Base-by-base conservation (phyloP, 2,329 filamentous ascomycete species). In the Clonostachys rosea region DNA sequence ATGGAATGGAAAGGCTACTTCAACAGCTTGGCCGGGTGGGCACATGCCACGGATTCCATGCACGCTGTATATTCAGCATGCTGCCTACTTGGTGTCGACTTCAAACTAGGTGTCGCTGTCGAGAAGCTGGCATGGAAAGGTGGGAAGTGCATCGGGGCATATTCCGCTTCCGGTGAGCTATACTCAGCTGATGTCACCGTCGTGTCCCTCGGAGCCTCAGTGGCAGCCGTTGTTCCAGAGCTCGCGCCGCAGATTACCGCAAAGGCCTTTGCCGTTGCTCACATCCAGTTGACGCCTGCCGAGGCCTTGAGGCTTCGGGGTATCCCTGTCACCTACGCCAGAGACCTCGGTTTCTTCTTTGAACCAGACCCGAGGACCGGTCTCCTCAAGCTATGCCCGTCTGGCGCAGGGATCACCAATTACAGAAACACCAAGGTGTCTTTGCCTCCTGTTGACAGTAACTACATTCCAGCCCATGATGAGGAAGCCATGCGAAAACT, bases 261-360 rank as follows among this genome's bases (percentile, higher is more conserved):
- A 5, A 78, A 77, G 47, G 74, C 70, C 1, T 84, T 79, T 76
- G 74, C 76, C 1, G 73, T 86, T 2, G 80, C 76, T 0, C 81
- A 85, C 54, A 66, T 84, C 3, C 73, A 76, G 43, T 68, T 85
- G 2, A 80, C 71, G 0, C 68, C 75, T 6, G 69, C 71, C 1
- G 81, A 86, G 58, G 71, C 75, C 0, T 68, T 72, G 4, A 63
- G 62, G 6, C 70, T 86, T 2, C 71, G 74, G 3, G 76, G 77
- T 3, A 79, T 85, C 11, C 81, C 82, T 0, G 77, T 83, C 1
- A 81, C 76, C 1, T 81, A 83, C 45, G 75, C 76, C 2, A 73
- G 81, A 3, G 81, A 85, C 50, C 63, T 84, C 0, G 81, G 81
- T 0, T 85, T 85, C 66, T 80, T 83, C 62, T 85, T 85, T 14